Conservation (phyloP, 2,329 filamentous ascomycete genomes). For the Colletotrichum sp. region DNA sequence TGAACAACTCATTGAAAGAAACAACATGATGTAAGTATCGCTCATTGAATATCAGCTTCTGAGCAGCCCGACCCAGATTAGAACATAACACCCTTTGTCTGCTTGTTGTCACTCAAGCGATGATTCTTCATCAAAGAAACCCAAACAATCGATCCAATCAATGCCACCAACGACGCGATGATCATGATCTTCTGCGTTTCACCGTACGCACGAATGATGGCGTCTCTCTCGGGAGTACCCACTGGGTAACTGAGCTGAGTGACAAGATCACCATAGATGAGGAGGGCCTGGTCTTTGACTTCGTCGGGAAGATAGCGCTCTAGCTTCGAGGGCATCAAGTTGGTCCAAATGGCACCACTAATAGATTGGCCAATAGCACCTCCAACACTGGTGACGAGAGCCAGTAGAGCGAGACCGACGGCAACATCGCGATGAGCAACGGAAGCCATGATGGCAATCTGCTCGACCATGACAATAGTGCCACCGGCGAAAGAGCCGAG, state of each 20-base stretch:
- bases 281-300: conserved; percentile 39
- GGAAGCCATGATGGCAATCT: conserved; percentile 38
- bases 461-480: conserved; percentile 48
- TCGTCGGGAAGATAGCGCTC: conserved; percentile 40
- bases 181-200: conserved; percentile 48
- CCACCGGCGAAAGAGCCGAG: conserved; percentile 44
- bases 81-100: conserved; percentile 15
- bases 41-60: not conserved
- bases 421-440: conserved; percentile 36
- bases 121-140: conserved; percentile 17
- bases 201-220: conserved; percentile 51
- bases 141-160: not conserved
- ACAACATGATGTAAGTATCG: not conserved
- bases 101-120: conserved; percentile 7
- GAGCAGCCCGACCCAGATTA: not conserved
- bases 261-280: conserved; percentile 42
- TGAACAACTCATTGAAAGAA: not conserved
- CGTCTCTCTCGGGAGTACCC: conserved; percentile 43
- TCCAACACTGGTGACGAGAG: conserved; percentile 34
- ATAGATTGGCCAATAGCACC: conserved; percentile 35
- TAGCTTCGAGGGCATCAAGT: conserved; percentile 41
- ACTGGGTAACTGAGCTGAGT: conserved; percentile 43
- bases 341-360: conserved; percentile 38
- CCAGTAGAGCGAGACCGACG: conserved; percentile 35
- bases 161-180: conserved; percentile 26